Evolutionary conservation across 345 rosid genomes (phyloP).

Genomic region (Bruguiera parviflora): DNA sequence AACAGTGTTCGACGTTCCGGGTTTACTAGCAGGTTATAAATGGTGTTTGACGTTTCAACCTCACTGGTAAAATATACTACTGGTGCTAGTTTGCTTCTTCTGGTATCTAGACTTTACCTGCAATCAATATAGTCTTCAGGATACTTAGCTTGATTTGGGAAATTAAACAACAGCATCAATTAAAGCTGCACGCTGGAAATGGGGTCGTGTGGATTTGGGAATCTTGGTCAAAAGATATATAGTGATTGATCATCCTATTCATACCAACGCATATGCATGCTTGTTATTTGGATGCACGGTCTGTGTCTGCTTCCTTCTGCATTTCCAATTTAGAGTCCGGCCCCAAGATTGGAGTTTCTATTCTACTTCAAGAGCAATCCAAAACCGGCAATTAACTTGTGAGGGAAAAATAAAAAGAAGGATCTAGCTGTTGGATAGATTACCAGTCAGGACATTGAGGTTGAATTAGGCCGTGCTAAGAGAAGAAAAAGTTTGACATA

Average conservation of each 20-base stretch:
- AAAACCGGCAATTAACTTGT: neutral
- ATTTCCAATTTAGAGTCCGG: neutral
- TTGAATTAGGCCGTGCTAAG: no score
- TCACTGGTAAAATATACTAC: slow-evolving; percentile 23
- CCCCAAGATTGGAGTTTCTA: neutral
- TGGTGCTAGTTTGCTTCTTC: slow-evolving; percentile 27
- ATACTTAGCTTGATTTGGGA: slow-evolving; percentile 40
- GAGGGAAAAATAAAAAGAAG: no score
- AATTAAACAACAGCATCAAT: slow-evolving; percentile 29
- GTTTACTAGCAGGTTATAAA: slow-evolving; percentile 10
- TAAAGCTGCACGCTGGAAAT: slow-evolving; percentile 33
- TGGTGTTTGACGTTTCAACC: slow-evolving; percentile 44
- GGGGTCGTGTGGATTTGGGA: slow-evolving; percentile 35
- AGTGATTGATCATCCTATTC: slow-evolving; percentile 37
- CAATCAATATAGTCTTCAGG: slow-evolving; percentile 16
- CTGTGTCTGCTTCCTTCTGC: slow-evolving; percentile 12
- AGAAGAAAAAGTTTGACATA: no score
- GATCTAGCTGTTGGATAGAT: no score
- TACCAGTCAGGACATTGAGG: no score
- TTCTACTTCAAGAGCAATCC: neutral
- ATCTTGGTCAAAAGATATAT: slow-evolving; percentile 35
- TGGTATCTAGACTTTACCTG: slow-evolving; percentile 27
- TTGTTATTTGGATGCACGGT: neutral
- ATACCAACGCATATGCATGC: neutral
- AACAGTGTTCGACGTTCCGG: neutral